Percentiles rank a stretch among this genome's conserved stretches.
Evolutionary conservation across 768 basidiomycete species (phyloP).

Genomic region (Wakefieldia striispora): DNA sequence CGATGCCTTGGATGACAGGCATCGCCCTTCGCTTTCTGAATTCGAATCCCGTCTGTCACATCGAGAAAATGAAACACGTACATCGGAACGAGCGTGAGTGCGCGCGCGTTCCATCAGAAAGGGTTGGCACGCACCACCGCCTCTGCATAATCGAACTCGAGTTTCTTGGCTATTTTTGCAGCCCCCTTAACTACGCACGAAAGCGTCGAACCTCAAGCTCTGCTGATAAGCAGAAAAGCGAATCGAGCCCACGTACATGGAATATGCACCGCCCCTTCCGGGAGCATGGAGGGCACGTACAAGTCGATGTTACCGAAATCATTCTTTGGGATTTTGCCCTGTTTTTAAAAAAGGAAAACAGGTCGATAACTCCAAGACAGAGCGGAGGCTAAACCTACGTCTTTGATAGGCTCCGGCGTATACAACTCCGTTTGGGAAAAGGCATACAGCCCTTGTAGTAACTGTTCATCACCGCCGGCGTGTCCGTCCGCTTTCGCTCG

Average conservation of each 20-base stretch:
- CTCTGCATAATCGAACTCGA: slow-evolving; percentile 90
- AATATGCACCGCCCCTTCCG: slow-evolving; percentile 79
- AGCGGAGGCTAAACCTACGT: slow-evolving; percentile 72
- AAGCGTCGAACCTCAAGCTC: slow-evolving; percentile 12
- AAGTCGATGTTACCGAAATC: slow-evolving; percentile 96
- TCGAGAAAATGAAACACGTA: slow-evolving; percentile 5
- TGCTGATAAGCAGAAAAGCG: slow-evolving; percentile 11
- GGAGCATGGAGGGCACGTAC: slow-evolving; percentile 94
- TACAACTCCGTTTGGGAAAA: slow-evolving; percentile 82
- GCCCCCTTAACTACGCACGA: slow-evolving; percentile 68
- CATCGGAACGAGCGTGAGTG: neutral
- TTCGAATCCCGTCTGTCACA: slow-evolving; percentile 88
- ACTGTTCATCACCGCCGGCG: slow-evolving; percentile 45
- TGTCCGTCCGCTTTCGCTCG: slow-evolving; percentile 38
- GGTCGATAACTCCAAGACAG: slow-evolving; percentile 5
- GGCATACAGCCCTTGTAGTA: slow-evolving; percentile 87
- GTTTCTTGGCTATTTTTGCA: slow-evolving; percentile 82
- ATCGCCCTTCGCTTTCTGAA: slow-evolving; percentile 90
- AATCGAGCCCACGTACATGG: slow-evolving; percentile 63
- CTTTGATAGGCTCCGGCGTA: slow-evolving; percentile 72
- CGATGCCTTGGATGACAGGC: slow-evolving; percentile 83
- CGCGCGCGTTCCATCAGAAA: slow-evolving; percentile 7
- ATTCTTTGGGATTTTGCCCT: slow-evolving; percentile 95
- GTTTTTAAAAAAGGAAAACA: slow-evolving; percentile 11
- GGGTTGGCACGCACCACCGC: slow-evolving; percentile 74